These are phyloP conservation scores for Taiwanofungus camphoratus DNA, from an alignment of 1,284 basidiomycete genomes.

Conservation along the genomic window DNA sequence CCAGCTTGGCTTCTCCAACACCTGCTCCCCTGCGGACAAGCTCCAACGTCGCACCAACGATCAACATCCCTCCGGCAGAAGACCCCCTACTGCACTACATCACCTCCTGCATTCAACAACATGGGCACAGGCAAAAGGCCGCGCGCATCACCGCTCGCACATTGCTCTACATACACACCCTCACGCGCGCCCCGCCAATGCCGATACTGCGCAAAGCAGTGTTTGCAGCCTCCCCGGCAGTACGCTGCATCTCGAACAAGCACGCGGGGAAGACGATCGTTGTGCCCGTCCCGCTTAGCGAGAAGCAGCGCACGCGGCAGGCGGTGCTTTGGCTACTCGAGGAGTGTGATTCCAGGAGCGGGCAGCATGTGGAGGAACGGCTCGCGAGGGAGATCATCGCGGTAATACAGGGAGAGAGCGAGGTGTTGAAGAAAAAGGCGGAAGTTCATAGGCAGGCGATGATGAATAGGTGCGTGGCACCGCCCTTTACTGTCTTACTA, in stretches of 20 bases:
- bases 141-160: slow-evolving; percentile 52
- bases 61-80: slow-evolving; percentile 61
- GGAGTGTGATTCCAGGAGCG: slow-evolving; percentile 45
- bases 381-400: slow-evolving; percentile 72
- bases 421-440: slow-evolving; percentile 39
- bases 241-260: slow-evolving; percentile 47
- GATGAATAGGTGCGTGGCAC: slow-evolving; percentile 79
- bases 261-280: slow-evolving; percentile 57
- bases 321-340: slow-evolving; percentile 68
- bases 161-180: slow-evolving; percentile 65
- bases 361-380: slow-evolving; percentile 54
- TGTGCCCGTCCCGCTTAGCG: slow-evolving; percentile 66
- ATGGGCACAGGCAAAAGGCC: slow-evolving; percentile 69
- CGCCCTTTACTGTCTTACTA: too few species aligned
- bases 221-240: slow-evolving; percentile 58
- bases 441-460: slow-evolving; percentile 68
- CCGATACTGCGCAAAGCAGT: slow-evolving; percentile 76
- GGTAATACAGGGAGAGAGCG: slow-evolving; percentile 51
- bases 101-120: slow-evolving; percentile 56
- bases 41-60: slow-evolving; percentile 3
- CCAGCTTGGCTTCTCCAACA: not conserved
- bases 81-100: slow-evolving; percentile 77
- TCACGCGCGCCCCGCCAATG: slow-evolving; percentile 70
- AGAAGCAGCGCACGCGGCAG: slow-evolving; percentile 67
- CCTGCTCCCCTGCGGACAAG: not conserved